Evolutionary conservation across 768 basidiomycete genomes (phyloP).

Genomic region (Lactarius indigo): DNA sequence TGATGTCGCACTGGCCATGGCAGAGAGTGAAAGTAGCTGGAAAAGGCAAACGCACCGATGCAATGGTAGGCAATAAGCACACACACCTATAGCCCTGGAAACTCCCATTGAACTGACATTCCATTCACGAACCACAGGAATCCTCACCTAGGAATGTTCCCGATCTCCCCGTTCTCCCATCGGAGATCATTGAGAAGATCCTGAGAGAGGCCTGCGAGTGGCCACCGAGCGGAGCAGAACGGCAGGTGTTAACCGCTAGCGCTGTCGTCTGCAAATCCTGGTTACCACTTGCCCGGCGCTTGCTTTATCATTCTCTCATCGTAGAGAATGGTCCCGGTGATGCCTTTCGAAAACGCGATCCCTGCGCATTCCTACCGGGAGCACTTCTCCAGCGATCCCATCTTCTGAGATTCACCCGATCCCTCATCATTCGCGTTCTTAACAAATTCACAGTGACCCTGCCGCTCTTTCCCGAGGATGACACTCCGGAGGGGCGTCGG

Average conservation of each 20-base stretch:
- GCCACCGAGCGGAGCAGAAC: background rate
- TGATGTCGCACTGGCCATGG: slow-evolving; percentile 3
- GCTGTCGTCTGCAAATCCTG: slow-evolving; percentile 19
- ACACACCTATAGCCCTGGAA: too few species aligned
- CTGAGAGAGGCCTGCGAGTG: slow-evolving; percentile 10
- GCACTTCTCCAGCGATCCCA: slow-evolving; percentile 1
- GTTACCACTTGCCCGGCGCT: slow-evolving; percentile 5
- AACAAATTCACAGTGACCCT: background rate
- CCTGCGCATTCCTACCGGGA: slow-evolving; percentile 8
- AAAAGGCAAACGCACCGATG: background rate
- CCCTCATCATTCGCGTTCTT: slow-evolving; percentile 6
- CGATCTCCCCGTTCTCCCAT: background rate
- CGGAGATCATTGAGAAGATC: slow-evolving; percentile 11
- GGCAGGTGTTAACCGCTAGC: background rate
- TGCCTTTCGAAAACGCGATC: background rate
- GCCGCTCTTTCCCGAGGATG: background rate
- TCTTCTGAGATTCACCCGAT: slow-evolving; percentile 6
- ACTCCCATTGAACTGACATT: background rate
- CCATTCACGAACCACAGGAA: background rate
- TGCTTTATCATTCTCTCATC: slow-evolving; percentile 9
- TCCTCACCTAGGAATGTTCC: background rate
- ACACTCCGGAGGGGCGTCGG: background rate
- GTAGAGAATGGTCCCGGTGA: slow-evolving; percentile 1
- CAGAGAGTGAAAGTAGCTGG: background rate
- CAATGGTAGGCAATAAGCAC: slow-evolving; percentile 1